Evolutionary conservation across 108 stramenopile species (phyloP).

Genomic region (Seminavis robusta): DNA sequence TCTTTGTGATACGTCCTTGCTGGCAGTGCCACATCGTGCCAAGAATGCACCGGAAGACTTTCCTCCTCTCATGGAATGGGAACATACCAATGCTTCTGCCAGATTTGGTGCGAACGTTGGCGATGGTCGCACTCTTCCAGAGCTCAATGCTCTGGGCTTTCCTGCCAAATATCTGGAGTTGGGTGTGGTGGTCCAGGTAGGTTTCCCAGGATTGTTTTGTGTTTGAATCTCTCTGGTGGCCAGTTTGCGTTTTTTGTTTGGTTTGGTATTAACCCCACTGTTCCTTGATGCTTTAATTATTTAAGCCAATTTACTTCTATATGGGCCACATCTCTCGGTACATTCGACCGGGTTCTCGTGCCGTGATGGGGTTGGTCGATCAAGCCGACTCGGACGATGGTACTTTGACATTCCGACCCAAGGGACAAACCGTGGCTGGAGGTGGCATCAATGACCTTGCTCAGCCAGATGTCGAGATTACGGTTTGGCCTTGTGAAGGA

Average conservation of each 20-base stretch:
- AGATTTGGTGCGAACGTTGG: conserved; percentile 59
- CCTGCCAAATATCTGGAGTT: conserved; percentile 68
- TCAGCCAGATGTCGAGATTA: conserved; percentile 76
- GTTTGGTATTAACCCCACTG: conserved; percentile 7
- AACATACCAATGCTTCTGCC: conserved; percentile 33
- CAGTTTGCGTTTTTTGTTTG: no score
- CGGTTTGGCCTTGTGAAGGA: conserved; percentile 88
- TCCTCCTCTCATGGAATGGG: conserved; percentile 57
- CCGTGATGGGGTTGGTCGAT: conserved; percentile 59
- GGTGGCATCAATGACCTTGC: conserved; percentile 80
- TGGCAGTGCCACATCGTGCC: conserved; percentile 83
- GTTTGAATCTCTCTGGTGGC: no score
- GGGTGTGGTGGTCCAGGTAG: conserved; percentile 41
- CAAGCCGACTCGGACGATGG: conserved; percentile 27
- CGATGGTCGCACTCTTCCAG: conserved; percentile 70
- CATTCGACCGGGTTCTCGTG: conserved; percentile 68
- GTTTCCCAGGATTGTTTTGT: background rate
- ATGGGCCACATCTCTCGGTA: conserved; percentile 85
- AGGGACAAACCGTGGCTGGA: conserved; percentile 61
- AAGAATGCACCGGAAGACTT: conserved; percentile 22
- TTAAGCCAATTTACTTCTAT: conserved; percentile 90
- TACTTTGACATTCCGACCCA: conserved; percentile 56
- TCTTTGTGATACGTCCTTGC: conserved; percentile 84
- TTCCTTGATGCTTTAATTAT: background rate
- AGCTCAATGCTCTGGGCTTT: conserved; percentile 73